These are phyloP conservation scores for Grosmannia huntii DNA, from an alignment of 2,329 filamentous ascomycete genomes.

Conservation along the genomic window DNA sequence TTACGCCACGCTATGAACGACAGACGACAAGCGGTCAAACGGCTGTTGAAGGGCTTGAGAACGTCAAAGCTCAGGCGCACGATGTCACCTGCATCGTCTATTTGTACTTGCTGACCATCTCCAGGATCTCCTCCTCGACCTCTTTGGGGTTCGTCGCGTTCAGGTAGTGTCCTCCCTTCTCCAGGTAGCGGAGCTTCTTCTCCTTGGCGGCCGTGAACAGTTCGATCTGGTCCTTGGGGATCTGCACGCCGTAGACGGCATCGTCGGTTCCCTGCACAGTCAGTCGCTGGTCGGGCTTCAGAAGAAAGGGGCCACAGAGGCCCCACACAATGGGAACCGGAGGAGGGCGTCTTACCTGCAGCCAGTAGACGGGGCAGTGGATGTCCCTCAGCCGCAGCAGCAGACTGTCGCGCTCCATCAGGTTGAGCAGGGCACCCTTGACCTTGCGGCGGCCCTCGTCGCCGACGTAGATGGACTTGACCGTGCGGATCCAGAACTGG, in stretches of 20 bases:
- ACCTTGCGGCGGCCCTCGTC: slow-evolving; percentile 37
- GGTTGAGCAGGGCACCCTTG: slow-evolving; percentile 29
- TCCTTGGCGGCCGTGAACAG: slow-evolving; percentile 33
- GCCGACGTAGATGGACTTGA: slow-evolving; percentile 33
- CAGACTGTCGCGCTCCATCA: slow-evolving; percentile 35
- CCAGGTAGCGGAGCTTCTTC: slow-evolving; percentile 28
- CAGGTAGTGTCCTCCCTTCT: slow-evolving; percentile 35
- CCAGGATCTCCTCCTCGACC: slow-evolving; percentile 29
- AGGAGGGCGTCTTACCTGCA: slow-evolving; percentile 12
- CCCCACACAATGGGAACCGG: background rate
- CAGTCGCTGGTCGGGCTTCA: background rate
- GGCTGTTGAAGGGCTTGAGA: too few relatives aligned
- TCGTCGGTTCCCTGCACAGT: slow-evolving; percentile 31
- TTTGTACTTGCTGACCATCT: slow-evolving; percentile 21
- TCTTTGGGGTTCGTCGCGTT: slow-evolving; percentile 35
- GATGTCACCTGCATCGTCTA: too few relatives aligned
- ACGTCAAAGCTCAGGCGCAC: too few relatives aligned
- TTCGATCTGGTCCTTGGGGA: slow-evolving; percentile 35
- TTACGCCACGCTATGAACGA: too few relatives aligned
- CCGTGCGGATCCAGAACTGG: slow-evolving; percentile 31
- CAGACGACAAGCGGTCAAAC: too few relatives aligned
- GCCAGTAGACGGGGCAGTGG: slow-evolving; percentile 38
- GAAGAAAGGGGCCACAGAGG: background rate
- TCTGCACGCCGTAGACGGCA: slow-evolving; percentile 25
- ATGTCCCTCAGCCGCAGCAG: slow-evolving; percentile 31